These are phyloP conservation scores for Solanum chacoense DNA, from an alignment of 305 asterid species.

Conservation along the genomic window DNA sequence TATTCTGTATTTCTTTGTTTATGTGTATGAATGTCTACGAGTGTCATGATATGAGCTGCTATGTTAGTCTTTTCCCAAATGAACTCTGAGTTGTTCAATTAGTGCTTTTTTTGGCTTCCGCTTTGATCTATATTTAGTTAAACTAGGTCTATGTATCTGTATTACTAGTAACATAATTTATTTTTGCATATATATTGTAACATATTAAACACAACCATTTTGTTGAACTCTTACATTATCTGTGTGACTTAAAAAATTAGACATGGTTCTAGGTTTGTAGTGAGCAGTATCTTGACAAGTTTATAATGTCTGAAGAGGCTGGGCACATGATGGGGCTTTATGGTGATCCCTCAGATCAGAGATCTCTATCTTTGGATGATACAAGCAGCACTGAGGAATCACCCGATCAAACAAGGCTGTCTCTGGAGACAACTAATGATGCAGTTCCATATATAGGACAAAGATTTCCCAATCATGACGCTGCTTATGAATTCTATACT, in stretches of 20 bases:
- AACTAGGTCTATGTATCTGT: background rate
- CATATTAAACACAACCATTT: background rate
- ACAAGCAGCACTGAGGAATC: constrained; percentile 88
- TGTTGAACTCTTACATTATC: background rate
- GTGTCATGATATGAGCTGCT: background rate
- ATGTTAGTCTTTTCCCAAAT: background rate
- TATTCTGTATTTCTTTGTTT: background rate
- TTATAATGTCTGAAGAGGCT: constrained; percentile 62
- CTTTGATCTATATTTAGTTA: background rate
- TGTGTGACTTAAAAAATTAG: constrained; percentile 6
- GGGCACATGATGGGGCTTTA: constrained; percentile 66
- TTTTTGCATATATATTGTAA: background rate
- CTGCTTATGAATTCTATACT: constrained; percentile 79
- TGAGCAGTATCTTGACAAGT: constrained; percentile 10
- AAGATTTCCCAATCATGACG: constrained; percentile 66
- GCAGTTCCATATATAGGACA: constrained; percentile 71
- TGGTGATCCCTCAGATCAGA: constrained; percentile 73
- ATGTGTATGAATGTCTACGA: background rate
- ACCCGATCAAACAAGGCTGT: constrained; percentile 55
- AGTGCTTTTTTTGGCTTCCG: background rate
- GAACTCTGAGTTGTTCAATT: background rate
- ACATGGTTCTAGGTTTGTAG: constrained; percentile 16
- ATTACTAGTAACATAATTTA: background rate
- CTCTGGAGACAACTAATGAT: constrained; percentile 49
- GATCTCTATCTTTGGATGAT: constrained; percentile 75